Conservation (phyloP, 2,329 filamentous ascomycete species). For the Leptosphaerulina australis region DNA sequence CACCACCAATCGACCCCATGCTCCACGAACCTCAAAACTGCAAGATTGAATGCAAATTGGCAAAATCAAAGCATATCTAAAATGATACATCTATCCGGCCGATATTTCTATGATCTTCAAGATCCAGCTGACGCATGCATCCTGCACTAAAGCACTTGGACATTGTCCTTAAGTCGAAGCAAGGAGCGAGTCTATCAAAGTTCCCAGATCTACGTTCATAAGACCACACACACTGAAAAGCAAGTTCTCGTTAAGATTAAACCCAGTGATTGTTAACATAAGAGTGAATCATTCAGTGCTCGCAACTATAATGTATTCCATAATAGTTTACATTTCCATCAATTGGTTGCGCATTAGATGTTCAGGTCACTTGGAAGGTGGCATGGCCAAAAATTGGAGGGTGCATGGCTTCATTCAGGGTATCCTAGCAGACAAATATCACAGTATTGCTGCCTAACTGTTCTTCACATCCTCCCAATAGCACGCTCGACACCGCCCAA, state of each 20-base stretch:
- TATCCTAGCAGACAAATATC: constrained; percentile 35
- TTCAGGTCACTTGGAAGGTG: neutral
- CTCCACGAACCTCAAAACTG: constrained; percentile 4
- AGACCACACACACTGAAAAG: too few species aligned
- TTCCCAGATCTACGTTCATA: too few species aligned
- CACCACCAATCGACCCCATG: constrained; percentile 7
- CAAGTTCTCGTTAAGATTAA: too few species aligned
- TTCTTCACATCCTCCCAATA: constrained; percentile 33
- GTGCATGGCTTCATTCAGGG: constrained; percentile 48
- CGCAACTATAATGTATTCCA: too few species aligned
- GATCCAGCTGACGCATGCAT: too few species aligned
- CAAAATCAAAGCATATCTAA: neutral
- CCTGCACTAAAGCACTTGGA: too few species aligned
- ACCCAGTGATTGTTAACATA: too few species aligned
- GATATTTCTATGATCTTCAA: too few species aligned
- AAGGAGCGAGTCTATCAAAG: too few species aligned
- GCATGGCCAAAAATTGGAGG: constrained; percentile 19
- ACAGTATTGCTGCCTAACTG: constrained; percentile 25
- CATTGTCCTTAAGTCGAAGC: too few species aligned
- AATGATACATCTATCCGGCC: neutral
- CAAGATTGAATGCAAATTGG: constrained; percentile 1
- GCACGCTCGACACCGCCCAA: constrained; percentile 48
- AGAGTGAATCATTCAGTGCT: too few species aligned
- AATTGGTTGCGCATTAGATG: neutral
- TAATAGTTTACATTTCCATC: too few species aligned